phyloP scores from a whole-genome alignment of 257 asterid genomes.

The Knoxia roxburghii region DNA sequence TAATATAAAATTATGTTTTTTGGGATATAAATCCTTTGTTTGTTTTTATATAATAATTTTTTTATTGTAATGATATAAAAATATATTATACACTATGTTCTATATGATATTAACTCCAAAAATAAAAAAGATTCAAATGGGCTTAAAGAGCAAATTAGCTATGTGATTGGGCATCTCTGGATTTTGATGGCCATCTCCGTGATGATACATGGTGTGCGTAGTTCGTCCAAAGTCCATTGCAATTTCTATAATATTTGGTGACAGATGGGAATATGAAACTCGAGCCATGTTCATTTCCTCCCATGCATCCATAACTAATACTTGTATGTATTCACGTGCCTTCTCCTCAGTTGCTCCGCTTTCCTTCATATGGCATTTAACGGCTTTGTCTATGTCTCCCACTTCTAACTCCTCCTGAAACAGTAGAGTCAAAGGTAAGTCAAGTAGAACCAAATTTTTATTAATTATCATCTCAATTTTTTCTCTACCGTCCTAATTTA shows the following conservation, averaged over 20 bases:
- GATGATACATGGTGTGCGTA: neutral
- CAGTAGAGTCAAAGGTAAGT: no score
- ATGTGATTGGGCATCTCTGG: conserved; percentile 18
- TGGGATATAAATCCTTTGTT: no score
- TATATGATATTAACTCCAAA: no score
- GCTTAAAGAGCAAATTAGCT: conserved; percentile 19
- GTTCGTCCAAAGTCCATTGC: neutral
- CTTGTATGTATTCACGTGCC: conserved; percentile 14
- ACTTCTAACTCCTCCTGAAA: conserved; percentile 12
- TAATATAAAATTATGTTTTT: no score
- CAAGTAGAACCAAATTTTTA: no score
- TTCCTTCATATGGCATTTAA: conserved; percentile 47
- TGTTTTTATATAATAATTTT: no score
- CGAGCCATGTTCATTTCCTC: conserved; percentile 28
- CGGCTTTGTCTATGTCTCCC: conserved; percentile 24
- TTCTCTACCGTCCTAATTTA: no score
- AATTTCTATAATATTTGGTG: conserved; percentile 9
- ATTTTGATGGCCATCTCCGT: conserved; percentile 50
- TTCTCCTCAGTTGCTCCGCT: conserved; percentile 24
- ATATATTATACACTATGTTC: no score
- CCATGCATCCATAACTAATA: conserved; percentile 23
- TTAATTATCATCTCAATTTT: no score
- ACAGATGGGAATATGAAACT: neutral
- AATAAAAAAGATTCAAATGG: neutral
- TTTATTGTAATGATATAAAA: no score